These are phyloP conservation scores for Phytophthora palmivora DNA, from an alignment of 352 stramenopile genomes.

Conservation along the genomic window DNA sequence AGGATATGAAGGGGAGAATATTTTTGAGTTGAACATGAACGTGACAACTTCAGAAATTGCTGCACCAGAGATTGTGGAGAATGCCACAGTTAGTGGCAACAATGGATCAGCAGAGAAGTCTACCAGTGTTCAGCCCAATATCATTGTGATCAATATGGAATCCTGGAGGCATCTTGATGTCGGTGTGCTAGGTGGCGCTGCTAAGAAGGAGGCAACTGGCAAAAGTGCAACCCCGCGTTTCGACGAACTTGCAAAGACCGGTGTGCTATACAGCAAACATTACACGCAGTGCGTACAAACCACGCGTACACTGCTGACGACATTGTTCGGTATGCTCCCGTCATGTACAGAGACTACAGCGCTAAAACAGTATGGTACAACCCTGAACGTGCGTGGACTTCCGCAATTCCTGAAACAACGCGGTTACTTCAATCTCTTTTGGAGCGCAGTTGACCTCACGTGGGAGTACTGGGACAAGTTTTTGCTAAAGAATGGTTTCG, in stretches of 20 bases:
- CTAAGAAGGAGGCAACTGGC: slow-evolving; percentile 51
- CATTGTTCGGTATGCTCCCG: slow-evolving; percentile 75
- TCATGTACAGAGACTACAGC: slow-evolving; percentile 74
- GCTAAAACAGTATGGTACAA: slow-evolving; percentile 64
- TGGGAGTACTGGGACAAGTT: slow-evolving; percentile 83
- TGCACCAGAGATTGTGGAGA: background rate
- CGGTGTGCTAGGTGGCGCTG: slow-evolving; percentile 61
- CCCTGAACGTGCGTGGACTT: slow-evolving; percentile 55
- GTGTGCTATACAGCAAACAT: slow-evolving; percentile 71
- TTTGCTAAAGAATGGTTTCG: slow-evolving; percentile 65
- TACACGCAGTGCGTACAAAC: slow-evolving; percentile 78
- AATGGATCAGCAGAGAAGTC: slow-evolving; percentile 11
- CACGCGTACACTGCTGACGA: slow-evolving; percentile 69
- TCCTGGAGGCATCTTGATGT: slow-evolving; percentile 75
- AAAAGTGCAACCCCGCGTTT: slow-evolving; percentile 69
- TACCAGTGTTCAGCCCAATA: slow-evolving; percentile 49
- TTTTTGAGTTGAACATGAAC: slow-evolving; percentile 60
- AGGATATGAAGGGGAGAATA: slow-evolving; percentile 53
- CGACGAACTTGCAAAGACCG: slow-evolving; percentile 57
- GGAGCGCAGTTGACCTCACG: slow-evolving; percentile 64
- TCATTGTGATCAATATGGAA: slow-evolving; percentile 82
- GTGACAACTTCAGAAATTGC: slow-evolving; percentile 7
- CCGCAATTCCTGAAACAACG: slow-evolving; percentile 74
- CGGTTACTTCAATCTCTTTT: slow-evolving; percentile 79
- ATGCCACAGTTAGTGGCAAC: slow-evolving; percentile 6